Evolutionary conservation across 306 rosid genomes (phyloP).

Genomic region (Crotalaria pallida): DNA sequence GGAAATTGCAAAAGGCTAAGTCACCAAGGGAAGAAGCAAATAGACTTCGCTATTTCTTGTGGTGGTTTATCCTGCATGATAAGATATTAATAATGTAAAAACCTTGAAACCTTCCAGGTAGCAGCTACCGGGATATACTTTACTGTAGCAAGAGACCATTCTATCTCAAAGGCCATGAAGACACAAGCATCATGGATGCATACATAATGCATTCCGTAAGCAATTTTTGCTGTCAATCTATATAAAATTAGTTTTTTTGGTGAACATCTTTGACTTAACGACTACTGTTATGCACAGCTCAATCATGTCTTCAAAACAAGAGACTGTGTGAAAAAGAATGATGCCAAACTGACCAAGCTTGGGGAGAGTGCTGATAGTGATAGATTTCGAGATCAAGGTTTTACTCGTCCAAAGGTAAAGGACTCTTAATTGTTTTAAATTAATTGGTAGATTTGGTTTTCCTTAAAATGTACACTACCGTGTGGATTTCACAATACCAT

Average conservation of each 20-base stretch:
- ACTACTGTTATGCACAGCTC: slow-evolving; percentile 55
- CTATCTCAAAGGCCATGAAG: slow-evolving; percentile 69
- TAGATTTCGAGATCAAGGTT: slow-evolving; percentile 80
- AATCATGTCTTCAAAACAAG: slow-evolving; percentile 78
- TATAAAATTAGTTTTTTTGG: background rate
- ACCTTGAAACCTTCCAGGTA: slow-evolving; percentile 43
- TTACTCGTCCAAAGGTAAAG: slow-evolving; percentile 95
- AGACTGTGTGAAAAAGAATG: slow-evolving; percentile 71
- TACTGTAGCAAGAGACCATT: slow-evolving; percentile 84
- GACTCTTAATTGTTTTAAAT: slow-evolving; percentile 12
- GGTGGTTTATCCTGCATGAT: background rate
- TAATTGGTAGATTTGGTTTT: slow-evolving; percentile 2
- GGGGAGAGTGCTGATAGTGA: slow-evolving; percentile 41
- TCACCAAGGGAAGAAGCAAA: background rate
- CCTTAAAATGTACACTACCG: background rate
- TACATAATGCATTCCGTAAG: slow-evolving; percentile 82
- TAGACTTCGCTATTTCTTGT: background rate
- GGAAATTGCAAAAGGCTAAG: background rate
- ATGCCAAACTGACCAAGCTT: slow-evolving; percentile 49
- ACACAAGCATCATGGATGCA: slow-evolving; percentile 68
- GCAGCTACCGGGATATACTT: slow-evolving; percentile 73
- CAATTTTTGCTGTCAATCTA: slow-evolving; percentile 23
- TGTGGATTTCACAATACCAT: background rate
- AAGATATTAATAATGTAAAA: background rate
- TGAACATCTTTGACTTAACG: slow-evolving; percentile 1